Evolutionary conservation across 805 yeast genomes (phyloP).

Genomic region (Novakomyces olei): DNA sequence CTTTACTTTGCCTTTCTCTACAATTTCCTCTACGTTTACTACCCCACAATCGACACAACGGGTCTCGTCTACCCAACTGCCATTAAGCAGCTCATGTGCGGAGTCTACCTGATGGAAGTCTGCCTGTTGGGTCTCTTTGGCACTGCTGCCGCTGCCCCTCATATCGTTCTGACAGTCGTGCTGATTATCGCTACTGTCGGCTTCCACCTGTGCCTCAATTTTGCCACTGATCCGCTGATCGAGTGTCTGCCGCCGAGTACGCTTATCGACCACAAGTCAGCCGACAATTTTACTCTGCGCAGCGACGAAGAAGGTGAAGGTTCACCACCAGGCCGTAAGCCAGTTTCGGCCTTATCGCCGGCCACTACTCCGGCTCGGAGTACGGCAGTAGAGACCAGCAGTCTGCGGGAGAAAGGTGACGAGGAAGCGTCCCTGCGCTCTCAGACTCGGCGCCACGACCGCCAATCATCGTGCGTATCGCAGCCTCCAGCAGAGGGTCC

Average conservation of each 20-base stretch:
- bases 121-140: slow-evolving; percentile 70
- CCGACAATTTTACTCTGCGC: too few relatives aligned
- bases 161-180: slow-evolving; percentile 53
- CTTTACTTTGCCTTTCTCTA: slow-evolving; percentile 59
- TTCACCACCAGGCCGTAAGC: too few relatives aligned
- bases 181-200: slow-evolving; percentile 43
- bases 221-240: slow-evolving; percentile 44
- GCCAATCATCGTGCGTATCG: too few relatives aligned
- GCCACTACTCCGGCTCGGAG: too few relatives aligned
- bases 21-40: slow-evolving; percentile 48
- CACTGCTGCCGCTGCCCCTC: slow-evolving; percentile 91
- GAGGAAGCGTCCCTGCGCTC: too few relatives aligned
- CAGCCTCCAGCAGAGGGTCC: too few relatives aligned
- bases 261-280: too few relatives aligned
- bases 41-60: slow-evolving; percentile 47
- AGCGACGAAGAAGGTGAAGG: too few relatives aligned
- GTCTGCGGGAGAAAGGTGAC: too few relatives aligned
- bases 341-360: too few relatives aligned
- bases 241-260: slow-evolving; percentile 14
- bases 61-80: slow-evolving; percentile 81
- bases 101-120: slow-evolving; percentile 69
- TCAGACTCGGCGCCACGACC: too few relatives aligned
- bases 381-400: too few relatives aligned
- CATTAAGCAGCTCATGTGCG: slow-evolving; percentile 66
- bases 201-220: slow-evolving; percentile 39